Conservation (phyloP, 495 filamentous ascomycete species). For the Neurospora africana region DNA sequence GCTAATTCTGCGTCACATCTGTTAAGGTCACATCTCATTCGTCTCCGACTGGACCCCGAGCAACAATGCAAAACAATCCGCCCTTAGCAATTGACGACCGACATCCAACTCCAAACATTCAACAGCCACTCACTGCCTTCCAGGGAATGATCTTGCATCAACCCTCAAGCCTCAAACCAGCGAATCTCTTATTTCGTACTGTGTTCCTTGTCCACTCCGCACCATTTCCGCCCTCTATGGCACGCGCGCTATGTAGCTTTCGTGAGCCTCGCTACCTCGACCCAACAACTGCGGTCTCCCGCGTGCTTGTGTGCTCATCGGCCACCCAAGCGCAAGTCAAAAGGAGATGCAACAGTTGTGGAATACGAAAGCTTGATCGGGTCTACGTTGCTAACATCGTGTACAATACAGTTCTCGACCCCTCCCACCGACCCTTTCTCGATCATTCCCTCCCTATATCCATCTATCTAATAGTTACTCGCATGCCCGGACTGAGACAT, state of each 20-base stretch:
- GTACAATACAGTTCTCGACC: background rate
- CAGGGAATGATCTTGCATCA: background rate
- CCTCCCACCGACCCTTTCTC: background rate
- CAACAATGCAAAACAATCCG: background rate
- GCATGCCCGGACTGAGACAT: background rate
- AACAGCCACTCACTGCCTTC: background rate
- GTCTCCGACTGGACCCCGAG: background rate
- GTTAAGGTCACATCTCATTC: background rate
- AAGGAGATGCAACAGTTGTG: background rate
- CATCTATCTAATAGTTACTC: background rate
- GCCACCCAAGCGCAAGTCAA: background rate
- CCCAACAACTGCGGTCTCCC: too few species aligned
- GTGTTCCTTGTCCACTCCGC: too few species aligned
- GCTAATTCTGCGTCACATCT: background rate
- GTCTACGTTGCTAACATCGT: background rate
- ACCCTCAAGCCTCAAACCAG: background rate
- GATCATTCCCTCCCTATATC: background rate
- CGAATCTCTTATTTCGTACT: background rate
- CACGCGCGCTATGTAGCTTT: background rate
- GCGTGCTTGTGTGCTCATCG: background rate
- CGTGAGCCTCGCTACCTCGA: background rate
- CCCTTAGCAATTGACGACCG: background rate
- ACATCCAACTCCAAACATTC: background rate
- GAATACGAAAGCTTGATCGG: background rate
- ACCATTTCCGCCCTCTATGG: too few species aligned